Evolutionary conservation across 2,329 filamentous ascomycete genomes (phyloP).

Genomic region (Hymenoscyphus infarciens): DNA sequence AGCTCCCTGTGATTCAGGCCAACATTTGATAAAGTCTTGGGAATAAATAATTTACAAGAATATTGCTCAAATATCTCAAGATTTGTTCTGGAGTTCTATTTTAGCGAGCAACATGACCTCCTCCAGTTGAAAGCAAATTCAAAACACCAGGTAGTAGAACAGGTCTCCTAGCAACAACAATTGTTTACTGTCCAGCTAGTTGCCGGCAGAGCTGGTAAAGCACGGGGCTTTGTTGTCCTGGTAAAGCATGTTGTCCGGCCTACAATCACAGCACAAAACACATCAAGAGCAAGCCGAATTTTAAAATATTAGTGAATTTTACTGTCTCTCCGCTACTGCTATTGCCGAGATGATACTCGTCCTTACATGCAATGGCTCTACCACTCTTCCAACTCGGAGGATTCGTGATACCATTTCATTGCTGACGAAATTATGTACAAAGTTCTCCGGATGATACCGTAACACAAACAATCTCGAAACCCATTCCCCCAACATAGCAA

Average conservation of each 20-base stretch:
- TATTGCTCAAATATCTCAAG: too few species aligned
- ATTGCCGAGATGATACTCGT: constrained; percentile 1
- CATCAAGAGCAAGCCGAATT: background rate
- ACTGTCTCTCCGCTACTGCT: background rate
- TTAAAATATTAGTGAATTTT: constrained; percentile 1
- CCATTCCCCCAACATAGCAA: constrained; percentile 8
- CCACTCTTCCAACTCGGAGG: background rate
- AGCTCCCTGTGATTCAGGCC: constrained; percentile 1
- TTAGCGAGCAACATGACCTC: background rate
- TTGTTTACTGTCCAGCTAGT: background rate
- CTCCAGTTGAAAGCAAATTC: background rate
- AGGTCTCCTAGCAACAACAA: background rate
- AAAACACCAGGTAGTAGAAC: background rate
- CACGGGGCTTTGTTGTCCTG: background rate
- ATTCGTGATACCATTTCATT: constrained; percentile 17
- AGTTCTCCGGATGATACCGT: constrained; percentile 9
- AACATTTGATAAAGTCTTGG: background rate
- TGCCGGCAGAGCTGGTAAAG: background rate
- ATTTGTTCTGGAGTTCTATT: background rate
- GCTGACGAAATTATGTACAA: constrained; percentile 27
- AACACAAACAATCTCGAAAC: constrained; percentile 12
- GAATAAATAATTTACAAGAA: too few species aligned
- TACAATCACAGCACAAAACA: background rate
- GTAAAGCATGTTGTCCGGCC: background rate
- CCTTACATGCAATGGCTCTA: background rate